Conservation (phyloP, 2,329 filamentous ascomycete genomes). For the Fusarium lateritium region DNA sequence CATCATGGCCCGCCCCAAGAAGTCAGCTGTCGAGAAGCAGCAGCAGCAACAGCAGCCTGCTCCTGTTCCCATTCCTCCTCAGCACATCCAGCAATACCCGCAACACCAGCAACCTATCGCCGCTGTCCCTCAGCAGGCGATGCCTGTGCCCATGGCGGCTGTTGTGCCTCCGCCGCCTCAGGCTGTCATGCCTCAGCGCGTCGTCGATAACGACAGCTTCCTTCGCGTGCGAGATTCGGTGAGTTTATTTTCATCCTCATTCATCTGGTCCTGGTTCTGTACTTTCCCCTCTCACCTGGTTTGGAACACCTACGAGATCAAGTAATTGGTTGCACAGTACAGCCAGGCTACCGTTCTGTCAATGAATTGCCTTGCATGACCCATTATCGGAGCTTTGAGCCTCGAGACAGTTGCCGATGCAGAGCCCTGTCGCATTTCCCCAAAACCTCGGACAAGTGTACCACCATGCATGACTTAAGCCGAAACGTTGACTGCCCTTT, state of each 20-base stretch:
- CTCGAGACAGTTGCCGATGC: background rate
- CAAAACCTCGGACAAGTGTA: background rate
- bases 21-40: constrained; percentile 55
- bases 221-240: constrained; percentile 86
- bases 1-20: constrained; percentile 63
- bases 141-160: constrained; percentile 53
- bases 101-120: constrained; percentile 49
- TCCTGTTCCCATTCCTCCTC: constrained; percentile 50
- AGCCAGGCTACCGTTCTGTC: background rate
- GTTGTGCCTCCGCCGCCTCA: constrained; percentile 40
- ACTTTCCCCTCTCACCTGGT: background rate
- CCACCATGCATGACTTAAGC: background rate
- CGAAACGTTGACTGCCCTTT: background rate
- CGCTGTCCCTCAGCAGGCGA: constrained; percentile 57
- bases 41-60: constrained; percentile 52
- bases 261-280: constrained; percentile 12
- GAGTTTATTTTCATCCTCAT: constrained; percentile 59
- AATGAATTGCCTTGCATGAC: background rate
- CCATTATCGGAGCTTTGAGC: background rate
- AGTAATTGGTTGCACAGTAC: background rate
- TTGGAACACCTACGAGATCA: background rate
- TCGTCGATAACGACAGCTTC: constrained; percentile 81
- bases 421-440: background rate
- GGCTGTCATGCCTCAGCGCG: constrained; percentile 49
- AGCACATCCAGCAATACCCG: constrained; percentile 42